phyloP scores from a whole-genome alignment of 2,329 filamentous ascomycete species.

The Emericellopsis cladophorae region DNA sequence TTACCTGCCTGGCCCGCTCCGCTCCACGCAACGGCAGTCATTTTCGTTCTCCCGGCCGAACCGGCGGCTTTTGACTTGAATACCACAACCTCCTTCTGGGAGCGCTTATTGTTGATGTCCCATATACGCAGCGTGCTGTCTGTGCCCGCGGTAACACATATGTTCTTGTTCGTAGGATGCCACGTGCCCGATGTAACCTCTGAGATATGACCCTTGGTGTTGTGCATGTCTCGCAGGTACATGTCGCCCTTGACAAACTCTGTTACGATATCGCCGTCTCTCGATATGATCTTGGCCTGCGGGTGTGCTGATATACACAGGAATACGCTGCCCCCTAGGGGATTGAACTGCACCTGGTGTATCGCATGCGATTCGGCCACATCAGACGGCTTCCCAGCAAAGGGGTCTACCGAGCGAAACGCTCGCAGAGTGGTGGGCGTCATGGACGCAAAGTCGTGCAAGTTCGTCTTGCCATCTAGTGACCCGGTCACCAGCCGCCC shows the following conservation, averaged over 20 bases:
- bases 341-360: slow-evolving; percentile 78
- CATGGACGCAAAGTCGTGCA: slow-evolving; percentile 94
- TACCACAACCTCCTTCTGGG: slow-evolving; percentile 87
- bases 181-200: slow-evolving; percentile 83
- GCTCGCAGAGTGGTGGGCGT: slow-evolving; percentile 87
- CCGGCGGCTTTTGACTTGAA: slow-evolving; percentile 89
- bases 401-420: slow-evolving; percentile 86
- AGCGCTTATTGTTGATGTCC: slow-evolving; percentile 85
- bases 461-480: slow-evolving; percentile 78
- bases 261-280: slow-evolving; percentile 74
- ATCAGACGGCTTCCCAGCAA: slow-evolving; percentile 58
- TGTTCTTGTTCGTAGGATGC: slow-evolving; percentile 75
- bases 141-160: slow-evolving; percentile 83
- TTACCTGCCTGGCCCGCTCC: slow-evolving; percentile 64
- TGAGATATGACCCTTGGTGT: slow-evolving; percentile 92
- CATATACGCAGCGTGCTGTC: slow-evolving; percentile 94
- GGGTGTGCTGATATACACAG: slow-evolving; percentile 81
- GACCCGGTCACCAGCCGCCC: slow-evolving; percentile 81
- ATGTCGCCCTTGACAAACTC: slow-evolving; percentile 97
- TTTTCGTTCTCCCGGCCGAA: slow-evolving; percentile 78
- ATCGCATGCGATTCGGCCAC: slow-evolving; percentile 77
- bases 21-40: slow-evolving; percentile 88
- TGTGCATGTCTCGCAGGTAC: slow-evolving; percentile 94
- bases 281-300: slow-evolving; percentile 77
- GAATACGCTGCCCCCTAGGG: slow-evolving; percentile 64